Conservation (phyloP, 306 rosid species). For the Sindora glabra region DNA sequence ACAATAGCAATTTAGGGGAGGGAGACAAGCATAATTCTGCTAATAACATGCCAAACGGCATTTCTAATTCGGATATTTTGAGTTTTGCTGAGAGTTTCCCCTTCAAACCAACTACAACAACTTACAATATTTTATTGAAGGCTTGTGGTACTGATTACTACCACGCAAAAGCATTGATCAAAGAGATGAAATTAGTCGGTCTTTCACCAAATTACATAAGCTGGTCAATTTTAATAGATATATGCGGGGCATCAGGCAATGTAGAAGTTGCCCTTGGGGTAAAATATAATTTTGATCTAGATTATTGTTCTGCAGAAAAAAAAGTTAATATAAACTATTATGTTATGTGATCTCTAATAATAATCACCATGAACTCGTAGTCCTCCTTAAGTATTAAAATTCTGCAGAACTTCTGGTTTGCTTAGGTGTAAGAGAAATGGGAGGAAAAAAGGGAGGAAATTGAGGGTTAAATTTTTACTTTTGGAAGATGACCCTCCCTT, state of each 20-base stretch:
- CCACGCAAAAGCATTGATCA: conserved; percentile 72
- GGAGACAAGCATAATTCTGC: conserved; percentile 1
- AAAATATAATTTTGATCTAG: conserved; percentile 8
- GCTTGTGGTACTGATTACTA: conserved; percentile 90
- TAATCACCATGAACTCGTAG: not conserved
- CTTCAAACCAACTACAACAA: conserved; percentile 66
- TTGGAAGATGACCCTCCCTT: too few species aligned
- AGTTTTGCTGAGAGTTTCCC: conserved; percentile 48
- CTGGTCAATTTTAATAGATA: conserved; percentile 84
- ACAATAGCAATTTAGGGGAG: conserved; percentile 24
- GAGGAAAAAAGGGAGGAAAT: too few species aligned
- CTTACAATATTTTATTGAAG: conserved; percentile 86
- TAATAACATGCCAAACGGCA: conserved; percentile 21
- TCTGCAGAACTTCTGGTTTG: not conserved
- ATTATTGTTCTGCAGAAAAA: not conserved
- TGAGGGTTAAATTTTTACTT: too few species aligned
- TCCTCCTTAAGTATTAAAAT: not conserved
- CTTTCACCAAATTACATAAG: conserved; percentile 79
- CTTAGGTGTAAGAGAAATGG: too few species aligned
- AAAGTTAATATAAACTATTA: too few species aligned
- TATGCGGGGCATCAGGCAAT: conserved; percentile 56
- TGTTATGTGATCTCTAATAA: not conserved
- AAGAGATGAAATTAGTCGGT: conserved; percentile 67
- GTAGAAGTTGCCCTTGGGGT: conserved; percentile 80
- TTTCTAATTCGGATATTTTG: conserved; percentile 38